Base-by-base conservation (phyloP, 805 yeast genomes). In the Lachancea lanzarotensis region DNA sequence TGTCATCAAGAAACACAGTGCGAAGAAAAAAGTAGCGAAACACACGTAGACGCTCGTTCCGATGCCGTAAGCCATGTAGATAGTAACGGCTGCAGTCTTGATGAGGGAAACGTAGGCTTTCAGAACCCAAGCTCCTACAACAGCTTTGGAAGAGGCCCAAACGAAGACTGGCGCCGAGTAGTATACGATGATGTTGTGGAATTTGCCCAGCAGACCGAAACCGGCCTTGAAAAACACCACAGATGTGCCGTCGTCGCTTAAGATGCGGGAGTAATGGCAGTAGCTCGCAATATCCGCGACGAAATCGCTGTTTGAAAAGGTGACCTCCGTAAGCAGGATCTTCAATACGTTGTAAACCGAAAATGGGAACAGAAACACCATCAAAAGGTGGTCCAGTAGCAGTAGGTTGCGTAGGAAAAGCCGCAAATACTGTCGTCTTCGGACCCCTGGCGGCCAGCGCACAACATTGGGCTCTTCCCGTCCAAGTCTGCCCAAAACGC, bases 131-230 rank as follows among this genome's bases (percentile, higher is more conserved):
- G 34, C 41, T 39, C 31, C 30, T 33, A 26, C 15, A 16, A 34
- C 38, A 10, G 35, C 27, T 16, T 22, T 40, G 22, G 42, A 38
- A 26, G 45, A 45, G 13, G 42, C 29, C 41, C 40, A 46, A 29
- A 42, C 44, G 12, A 54, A 45, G 13, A 51, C 13, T 4, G 61
- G 59, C n/a, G 53, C 48, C 7, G 60, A 46, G 36, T 60, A 55
- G 47, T 49, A 62, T 2, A 60, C 53, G 4, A 62, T 42, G 4
- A 62, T 53, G 40, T 62, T 63, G 48, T 63, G 67, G 35, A 62
- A 63, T 46, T 58, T 62, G 30, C 59, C 59, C 40, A 63, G 33
- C 31, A 62, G 45, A 9, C 60, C 57, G 31, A 51, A 22, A n/a
- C 54, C 53, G 35, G 40, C 40, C 31, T 47, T 33, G 35, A 47